Evolutionary conservation across 1,139 yeast genomes (phyloP), one percentile per base, ranked within the genome.

Genomic region (Suhomyces ambrosiae): DNA sequence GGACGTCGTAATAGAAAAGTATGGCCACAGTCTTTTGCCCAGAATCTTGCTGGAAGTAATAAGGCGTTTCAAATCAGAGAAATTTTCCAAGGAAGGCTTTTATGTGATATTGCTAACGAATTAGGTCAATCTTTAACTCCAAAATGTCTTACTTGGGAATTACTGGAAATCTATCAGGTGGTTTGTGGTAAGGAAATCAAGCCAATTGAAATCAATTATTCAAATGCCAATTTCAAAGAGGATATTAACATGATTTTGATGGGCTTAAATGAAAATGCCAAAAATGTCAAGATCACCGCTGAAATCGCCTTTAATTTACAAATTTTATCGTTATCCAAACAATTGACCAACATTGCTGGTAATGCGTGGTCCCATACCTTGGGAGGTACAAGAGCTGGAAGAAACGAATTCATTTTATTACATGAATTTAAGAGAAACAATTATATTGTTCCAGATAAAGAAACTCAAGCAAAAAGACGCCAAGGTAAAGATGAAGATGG

Each of bases 341-440:
- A 90, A 56, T 72, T 94, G 54, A 92, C 99, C 4, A 86, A 85
- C 49, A 69, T 94, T 47, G 97, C 98, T 1, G 99, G 99, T 51
- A 94, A 92, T 59, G 92, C 97, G 0, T 94, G 99, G 99, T 79
- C 95, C 3, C 89, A 87, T 49, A 92, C 98, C 0, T 70, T 94
- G 38, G 82, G 89, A 40, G 99, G 99, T 63, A 87, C 97, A 0
- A 79, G 99, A 54, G 95, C 96, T 10, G 97, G 96, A 53, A 79
- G 98, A 66, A 92, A 92, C 62, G 98, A 94, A 61, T 92, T 70
- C 58, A 87, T 94, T 74, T 71, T 94, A 60, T 68, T 92, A 42
- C 99, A 94, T 61, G 98, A 94, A 62, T 94, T 94, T 62, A 74
- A 82, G 21, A 80, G 83, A 55, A 82, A 83, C 54, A 82, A 83